Evolutionary conservation across 306 rosid species (phyloP), one percentile per base, ranked within the genome.

Genomic region (Citrullus amarus): DNA sequence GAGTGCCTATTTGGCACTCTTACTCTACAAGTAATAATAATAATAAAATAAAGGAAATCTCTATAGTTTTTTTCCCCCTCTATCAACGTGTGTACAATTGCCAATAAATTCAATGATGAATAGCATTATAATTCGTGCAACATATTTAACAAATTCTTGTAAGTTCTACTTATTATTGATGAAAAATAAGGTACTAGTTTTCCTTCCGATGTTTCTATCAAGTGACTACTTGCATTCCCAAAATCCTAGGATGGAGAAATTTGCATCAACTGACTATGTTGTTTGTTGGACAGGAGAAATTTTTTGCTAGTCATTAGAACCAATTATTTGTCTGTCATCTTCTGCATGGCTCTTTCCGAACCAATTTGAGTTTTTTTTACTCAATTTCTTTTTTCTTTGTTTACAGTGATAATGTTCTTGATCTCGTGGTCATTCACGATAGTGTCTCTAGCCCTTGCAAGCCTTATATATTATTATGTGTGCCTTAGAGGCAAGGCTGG

Each of bases 401-500:
- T 55, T 88, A 89, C 96, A 96, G 99, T 96, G 78, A 96, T 96
- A 76, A 96, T 96, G 99, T 96, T 96, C 91, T 87, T 96, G 88
- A 96, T 96, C 86, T 96, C 99, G 38, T 96, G 99, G 99, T 67
- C 98, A 67, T 96, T 96, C 92, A 92, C 99, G 2, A 89, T 96
- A 75, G 98, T 96, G 65, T 82, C 98, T 73, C 85, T 96, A 78
- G 97, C 90, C 90, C 99, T 96, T 81, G 98, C 97, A 68, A 92
- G 97, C 89, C 93, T 96, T 79, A 92, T 96, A 85, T 96, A 96
- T 78, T 92, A 96, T 81, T 96, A 96, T 30, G 99, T 96, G 81
- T 83, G 98, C 87, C 77, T 96, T 81, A 90, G 93, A 86, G 99
- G 99, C 79, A 96, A 96, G 91, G 99, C 98, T 62, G 99, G 99